Evolutionary conservation across 768 basidiomycete genomes (phyloP).

Genomic region (Mycena latifolia): DNA sequence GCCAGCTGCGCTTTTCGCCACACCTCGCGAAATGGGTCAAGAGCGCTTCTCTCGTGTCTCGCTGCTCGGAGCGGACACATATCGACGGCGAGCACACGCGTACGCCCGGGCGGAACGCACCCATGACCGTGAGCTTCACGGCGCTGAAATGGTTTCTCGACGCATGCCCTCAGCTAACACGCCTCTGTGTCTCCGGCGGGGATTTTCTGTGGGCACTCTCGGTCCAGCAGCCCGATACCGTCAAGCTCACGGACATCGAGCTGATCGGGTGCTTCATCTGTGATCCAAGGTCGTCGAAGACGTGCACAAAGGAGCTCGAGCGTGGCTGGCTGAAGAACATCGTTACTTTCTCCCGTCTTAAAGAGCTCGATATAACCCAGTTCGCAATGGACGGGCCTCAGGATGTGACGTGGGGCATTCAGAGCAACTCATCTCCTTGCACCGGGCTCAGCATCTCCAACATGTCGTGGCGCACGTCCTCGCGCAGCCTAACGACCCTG

Average conservation of each 20-base stretch:
- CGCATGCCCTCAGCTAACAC: constrained; percentile 21
- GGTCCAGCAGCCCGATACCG: constrained; percentile 6
- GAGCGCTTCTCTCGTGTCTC: constrained; percentile 20
- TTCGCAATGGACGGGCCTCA: constrained; percentile 1
- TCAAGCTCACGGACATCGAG: constrained; percentile 25
- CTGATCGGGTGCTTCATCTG: constrained; percentile 22
- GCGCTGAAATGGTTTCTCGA: constrained; percentile 28
- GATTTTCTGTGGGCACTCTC: constrained; percentile 27
- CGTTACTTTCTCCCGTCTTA: constrained; percentile 31
- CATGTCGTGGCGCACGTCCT: constrained; percentile 4
- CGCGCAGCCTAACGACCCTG: constrained; percentile 9
- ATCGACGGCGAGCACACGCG: constrained; percentile 4
- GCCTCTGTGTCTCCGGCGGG: constrained; percentile 12
- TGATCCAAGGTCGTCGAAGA: constrained; percentile 12
- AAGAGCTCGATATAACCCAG: constrained; percentile 27
- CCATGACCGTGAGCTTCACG: constrained; percentile 3
- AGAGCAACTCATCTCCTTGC: constrained; percentile 17
- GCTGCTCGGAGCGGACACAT: constrained; percentile 16
- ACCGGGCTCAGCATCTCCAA: constrained; percentile 28
- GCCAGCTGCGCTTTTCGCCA: constrained; percentile 33
- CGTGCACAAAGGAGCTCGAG: constrained; percentile 3
- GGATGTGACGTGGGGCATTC: constrained; percentile 9
- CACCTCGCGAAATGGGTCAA: constrained; percentile 36
- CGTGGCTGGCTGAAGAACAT: constrained; percentile 30
- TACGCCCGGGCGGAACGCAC: background rate